phyloP scores from a whole-genome alignment of 371 early-diverging fungal genomes.

The Rhizopus sp. region DNA sequence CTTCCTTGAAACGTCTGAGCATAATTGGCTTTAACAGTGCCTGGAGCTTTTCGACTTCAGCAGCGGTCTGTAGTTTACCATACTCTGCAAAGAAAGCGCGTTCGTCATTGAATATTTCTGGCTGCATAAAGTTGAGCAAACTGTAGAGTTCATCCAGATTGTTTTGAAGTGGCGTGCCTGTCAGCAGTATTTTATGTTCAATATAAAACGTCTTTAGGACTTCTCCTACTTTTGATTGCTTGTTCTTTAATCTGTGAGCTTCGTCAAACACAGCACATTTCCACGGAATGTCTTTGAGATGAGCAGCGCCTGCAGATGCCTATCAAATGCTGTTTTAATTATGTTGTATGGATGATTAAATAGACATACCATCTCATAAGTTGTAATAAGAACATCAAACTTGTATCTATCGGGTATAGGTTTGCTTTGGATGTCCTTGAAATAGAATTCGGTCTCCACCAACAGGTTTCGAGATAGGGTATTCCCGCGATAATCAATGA shows the following conservation, averaged over 20 bases:
- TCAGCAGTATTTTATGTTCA: constrained; percentile 43
- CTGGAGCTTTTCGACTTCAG: constrained; percentile 75
- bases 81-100: constrained; percentile 73
- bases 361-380: constrained; percentile 79
- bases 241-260: constrained; percentile 94
- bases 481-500: constrained; percentile 74
- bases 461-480: constrained; percentile 58
- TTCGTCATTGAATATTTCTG: constrained; percentile 72
- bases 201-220: constrained; percentile 40
- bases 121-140: constrained; percentile 88
- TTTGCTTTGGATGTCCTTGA: constrained; percentile 57
- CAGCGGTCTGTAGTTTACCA: constrained; percentile 68
- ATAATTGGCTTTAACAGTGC: constrained; percentile 69
- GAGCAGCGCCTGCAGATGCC: constrained; percentile 64
- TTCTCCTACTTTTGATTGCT: constrained; percentile 48
- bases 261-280: constrained; percentile 90
- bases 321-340: constrained; percentile 11
- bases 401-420: constrained; percentile 59
- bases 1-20: constrained; percentile 78
- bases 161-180: constrained; percentile 95
- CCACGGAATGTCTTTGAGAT: constrained; percentile 80
- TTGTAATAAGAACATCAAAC: constrained; percentile 87
- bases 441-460: constrained; percentile 73
- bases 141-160: constrained; percentile 89
- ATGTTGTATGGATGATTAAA: not conserved